Evolutionary conservation across 768 basidiomycete genomes (phyloP).

Genomic region (Cytidiella melzeri): DNA sequence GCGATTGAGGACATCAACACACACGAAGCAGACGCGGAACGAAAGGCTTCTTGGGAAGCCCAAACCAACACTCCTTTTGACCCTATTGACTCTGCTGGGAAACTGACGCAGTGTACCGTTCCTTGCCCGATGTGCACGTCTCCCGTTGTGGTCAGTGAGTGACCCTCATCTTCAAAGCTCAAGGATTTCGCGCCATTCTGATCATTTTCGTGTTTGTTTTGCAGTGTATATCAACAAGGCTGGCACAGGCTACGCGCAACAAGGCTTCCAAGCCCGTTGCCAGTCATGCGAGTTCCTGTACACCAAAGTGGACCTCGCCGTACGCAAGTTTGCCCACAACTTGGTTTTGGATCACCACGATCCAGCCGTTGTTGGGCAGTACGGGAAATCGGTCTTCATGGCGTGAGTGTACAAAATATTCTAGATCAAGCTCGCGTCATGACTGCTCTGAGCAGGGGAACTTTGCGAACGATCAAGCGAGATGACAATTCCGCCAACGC

Average conservation of each 20-base stretch:
- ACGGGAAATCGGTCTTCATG: slow-evolving; percentile 2
- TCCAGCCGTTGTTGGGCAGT: background rate
- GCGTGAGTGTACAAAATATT: background rate
- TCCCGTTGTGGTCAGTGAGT: slow-evolving; percentile 27
- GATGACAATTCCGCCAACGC: background rate
- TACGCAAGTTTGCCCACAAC: slow-evolving; percentile 38
- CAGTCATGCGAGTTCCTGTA: slow-evolving; percentile 33
- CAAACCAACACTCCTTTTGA: slow-evolving; percentile 24
- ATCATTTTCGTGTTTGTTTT: too few species aligned
- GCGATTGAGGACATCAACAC: slow-evolving; percentile 12
- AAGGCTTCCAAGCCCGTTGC: slow-evolving; percentile 33
- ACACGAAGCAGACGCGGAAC: slow-evolving; percentile 11
- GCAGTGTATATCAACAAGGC: slow-evolving; percentile 35
- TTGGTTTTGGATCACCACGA: slow-evolving; percentile 20
- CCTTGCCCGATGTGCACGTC: slow-evolving; percentile 32
- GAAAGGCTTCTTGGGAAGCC: slow-evolving; percentile 14
- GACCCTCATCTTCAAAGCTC: background rate
- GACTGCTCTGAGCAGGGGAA: slow-evolving; percentile 1
- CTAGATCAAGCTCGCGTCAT: background rate
- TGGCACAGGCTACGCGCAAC: slow-evolving; percentile 45
- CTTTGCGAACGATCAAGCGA: slow-evolving; percentile 3
- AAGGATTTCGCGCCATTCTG: background rate
- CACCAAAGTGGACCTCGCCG: slow-evolving; percentile 35
- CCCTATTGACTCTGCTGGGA: slow-evolving; percentile 28
- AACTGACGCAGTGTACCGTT: slow-evolving; percentile 21